Evolutionary conservation across 768 basidiomycete species (phyloP).

Genomic region (Suillus brevipes): DNA sequence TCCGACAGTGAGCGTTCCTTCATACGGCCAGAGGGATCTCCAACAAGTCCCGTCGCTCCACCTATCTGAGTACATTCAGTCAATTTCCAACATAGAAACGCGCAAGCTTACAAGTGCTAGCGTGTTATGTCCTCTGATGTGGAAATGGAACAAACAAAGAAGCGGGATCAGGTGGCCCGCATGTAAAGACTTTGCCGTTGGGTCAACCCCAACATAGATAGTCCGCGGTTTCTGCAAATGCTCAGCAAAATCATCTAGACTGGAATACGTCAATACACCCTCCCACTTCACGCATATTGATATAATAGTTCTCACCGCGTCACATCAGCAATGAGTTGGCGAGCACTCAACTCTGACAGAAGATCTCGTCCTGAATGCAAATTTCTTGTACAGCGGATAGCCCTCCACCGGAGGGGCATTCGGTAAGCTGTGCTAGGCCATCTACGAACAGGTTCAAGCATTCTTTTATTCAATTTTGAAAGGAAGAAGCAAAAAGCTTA

Average conservation of each 20-base stretch:
- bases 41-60: slow-evolving; percentile 93
- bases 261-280: slow-evolving; percentile 20
- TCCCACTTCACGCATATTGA: not conserved
- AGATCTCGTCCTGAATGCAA: slow-evolving; percentile 25
- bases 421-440: slow-evolving; percentile 14
- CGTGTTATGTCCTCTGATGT: slow-evolving; percentile 75
- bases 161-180: slow-evolving; percentile 93
- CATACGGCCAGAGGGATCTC: slow-evolving; percentile 90
- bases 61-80: slow-evolving; percentile 66
- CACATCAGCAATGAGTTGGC: slow-evolving; percentile 37
- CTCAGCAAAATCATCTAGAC: slow-evolving; percentile 43
- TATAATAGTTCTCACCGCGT: slow-evolving; percentile 31
- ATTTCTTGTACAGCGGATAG: slow-evolving; percentile 8
- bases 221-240: slow-evolving; percentile 44
- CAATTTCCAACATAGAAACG: not conserved
- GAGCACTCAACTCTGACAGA: slow-evolving; percentile 33
- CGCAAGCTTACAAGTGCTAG: slow-evolving; percentile 73
- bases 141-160: slow-evolving; percentile 85
- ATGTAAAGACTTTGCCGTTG: slow-evolving; percentile 86
- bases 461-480: slow-evolving; percentile 10
- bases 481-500: not conserved
- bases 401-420: not conserved
- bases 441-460: slow-evolving; percentile 24
- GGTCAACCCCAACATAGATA: slow-evolving; percentile 90
- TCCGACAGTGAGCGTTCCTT: slow-evolving; percentile 77